Evolutionary conservation across 345 rosid species (phyloP), one percentile per base, ranked within the genome.

Genomic region (Ailanthus altissimus): DNA sequence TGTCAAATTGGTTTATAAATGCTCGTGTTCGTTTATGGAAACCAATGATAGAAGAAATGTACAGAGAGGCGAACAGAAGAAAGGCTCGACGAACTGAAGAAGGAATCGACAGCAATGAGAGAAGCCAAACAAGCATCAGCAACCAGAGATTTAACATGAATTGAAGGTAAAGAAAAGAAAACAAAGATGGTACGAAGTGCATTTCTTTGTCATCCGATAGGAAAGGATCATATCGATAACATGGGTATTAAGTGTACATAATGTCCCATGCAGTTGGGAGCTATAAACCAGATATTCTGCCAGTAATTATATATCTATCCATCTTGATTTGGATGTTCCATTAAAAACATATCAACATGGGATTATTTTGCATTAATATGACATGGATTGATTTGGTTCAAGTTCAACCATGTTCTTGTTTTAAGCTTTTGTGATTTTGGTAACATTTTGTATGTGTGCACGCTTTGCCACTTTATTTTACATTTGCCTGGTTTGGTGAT

Each of bases 31-130:
- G 99, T 2, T 88, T 95, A 46, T 95, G 99, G 99, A 95, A 95
- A 80, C 99, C 99, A 13, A 88, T 93, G 99, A 95, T 95, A 13
- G 99, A 93, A 85, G 99, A 95, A 54, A 95, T 95, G 99, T 92
- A 93, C 73, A 86, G 86, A 0, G 98, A 95, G 78, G 88, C 92
- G 96, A 95, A 90, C 85, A 76, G 84, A 79, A 84, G 93, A 79
- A 90, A 90, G 57, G 82, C 75, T 50, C 79, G 66, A 1, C 61
- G 67, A 18, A 50, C 43, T 14, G 84, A 79, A 42, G 86, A 86
- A 54, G 90, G 90, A 81, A 78, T 38, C 23, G 59, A 51, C 32
- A 61, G 69, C 54, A 81, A 47, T 70, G 72, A 69, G 20, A 80
- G 85, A 79, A 81, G 86, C 79, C 78, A 57, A 69, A 79, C 77